A percentile compares a stretch with the other conserved stretches of the same genome.
phyloP scores from a whole-genome alignment of 495 filamentous ascomycete species.

The Neurospora sp. region DNA sequence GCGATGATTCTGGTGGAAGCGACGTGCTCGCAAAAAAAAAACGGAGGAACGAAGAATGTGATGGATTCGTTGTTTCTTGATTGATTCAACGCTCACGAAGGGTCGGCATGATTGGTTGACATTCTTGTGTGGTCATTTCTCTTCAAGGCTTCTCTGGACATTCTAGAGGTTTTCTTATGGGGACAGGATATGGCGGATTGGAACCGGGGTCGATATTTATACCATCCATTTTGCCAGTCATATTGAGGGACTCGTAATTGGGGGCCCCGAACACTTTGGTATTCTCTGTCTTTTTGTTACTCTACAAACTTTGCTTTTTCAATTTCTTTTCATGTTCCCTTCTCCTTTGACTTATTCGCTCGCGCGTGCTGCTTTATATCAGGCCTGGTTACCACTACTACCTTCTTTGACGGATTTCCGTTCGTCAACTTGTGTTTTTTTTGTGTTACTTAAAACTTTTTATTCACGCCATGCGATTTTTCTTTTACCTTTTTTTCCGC shows the following conservation, averaged over 20 bases:
- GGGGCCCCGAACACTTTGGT: not conserved
- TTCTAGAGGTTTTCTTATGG: not conserved
- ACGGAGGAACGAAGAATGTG: not conserved
- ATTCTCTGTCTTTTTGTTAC: not conserved
- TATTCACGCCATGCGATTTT: not conserved
- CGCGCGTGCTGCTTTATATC: not conserved
- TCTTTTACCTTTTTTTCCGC: not conserved
- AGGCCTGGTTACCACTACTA: not conserved
- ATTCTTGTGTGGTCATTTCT: not conserved
- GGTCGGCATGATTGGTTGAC: not conserved
- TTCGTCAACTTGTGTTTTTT: not conserved
- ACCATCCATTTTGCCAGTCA: not conserved
- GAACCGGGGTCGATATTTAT: not conserved
- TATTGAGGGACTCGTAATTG: not conserved
- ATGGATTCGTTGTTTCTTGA: not conserved
- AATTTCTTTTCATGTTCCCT: not conserved
- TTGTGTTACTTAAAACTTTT: not conserved
- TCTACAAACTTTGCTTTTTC: not conserved
- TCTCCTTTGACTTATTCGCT: not conserved
- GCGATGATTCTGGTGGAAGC: not conserved
- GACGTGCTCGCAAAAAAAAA: not conserved
- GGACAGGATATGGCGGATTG: not conserved
- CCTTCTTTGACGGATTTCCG: not conserved
- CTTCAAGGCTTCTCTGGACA: not conserved
- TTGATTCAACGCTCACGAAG: not conserved